These are phyloP conservation scores for Naganishia vishniacii DNA, from an alignment of 768 basidiomycete species.

Conservation along the genomic window DNA sequence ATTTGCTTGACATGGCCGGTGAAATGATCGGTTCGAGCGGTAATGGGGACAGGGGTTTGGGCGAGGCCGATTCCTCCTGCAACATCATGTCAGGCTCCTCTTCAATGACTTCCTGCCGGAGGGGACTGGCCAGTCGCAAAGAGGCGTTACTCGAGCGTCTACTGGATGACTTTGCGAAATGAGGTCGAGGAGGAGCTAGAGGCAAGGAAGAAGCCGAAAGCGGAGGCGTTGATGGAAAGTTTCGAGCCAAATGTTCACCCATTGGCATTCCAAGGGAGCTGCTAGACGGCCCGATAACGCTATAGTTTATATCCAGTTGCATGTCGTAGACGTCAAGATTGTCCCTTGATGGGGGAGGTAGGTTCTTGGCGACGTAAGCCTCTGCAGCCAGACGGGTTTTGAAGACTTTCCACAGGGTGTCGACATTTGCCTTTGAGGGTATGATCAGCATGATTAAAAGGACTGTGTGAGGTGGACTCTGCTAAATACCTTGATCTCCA, in stretches of 20 bases:
- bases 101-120: slow-evolving; percentile 43
- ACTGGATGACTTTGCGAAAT: slow-evolving; percentile 24
- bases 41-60: not conserved
- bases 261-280: slow-evolving; percentile 33
- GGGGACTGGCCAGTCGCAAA: slow-evolving; percentile 39
- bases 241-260: slow-evolving; percentile 42
- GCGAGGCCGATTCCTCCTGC: not conserved
- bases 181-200: slow-evolving; percentile 29
- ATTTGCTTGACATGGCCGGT: not conserved
- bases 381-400: slow-evolving; percentile 43
- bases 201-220: slow-evolving; percentile 31
- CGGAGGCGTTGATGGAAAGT: slow-evolving; percentile 37
- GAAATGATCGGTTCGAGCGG: not conserved
- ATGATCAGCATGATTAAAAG: no score
- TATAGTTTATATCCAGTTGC: slow-evolving; percentile 15
- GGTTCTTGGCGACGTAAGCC: slow-evolving; percentile 30
- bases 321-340: slow-evolving; percentile 21
- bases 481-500: slow-evolving; percentile 40
- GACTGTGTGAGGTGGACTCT: no score
- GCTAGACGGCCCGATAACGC: slow-evolving; percentile 19
- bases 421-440: slow-evolving; percentile 33
- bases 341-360: slow-evolving; percentile 5
- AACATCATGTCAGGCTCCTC: slow-evolving; percentile 21
- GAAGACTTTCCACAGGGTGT: slow-evolving; percentile 40
- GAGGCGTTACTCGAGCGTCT: slow-evolving; percentile 35